Evolutionary conservation across 2,329 filamentous ascomycete species (phyloP).

Genomic region (Penicillium sp.): DNA sequence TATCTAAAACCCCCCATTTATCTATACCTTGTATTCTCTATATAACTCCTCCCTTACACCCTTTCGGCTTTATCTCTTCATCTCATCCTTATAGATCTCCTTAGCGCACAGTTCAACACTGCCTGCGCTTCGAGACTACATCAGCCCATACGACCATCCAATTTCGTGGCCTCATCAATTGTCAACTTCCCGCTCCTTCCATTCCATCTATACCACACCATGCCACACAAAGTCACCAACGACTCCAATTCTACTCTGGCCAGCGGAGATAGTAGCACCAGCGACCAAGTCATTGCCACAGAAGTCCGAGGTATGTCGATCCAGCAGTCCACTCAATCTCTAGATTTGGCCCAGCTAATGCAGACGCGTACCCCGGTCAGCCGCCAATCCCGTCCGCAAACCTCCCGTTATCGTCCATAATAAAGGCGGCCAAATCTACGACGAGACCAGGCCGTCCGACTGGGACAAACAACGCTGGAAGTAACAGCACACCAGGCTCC

Average conservation of each 20-base stretch:
- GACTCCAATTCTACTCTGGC: conserved; percentile 45
- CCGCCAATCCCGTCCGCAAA: conserved; percentile 41
- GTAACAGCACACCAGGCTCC: conserved; percentile 27
- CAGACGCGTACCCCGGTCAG: conserved; percentile 22
- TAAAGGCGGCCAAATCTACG: conserved; percentile 45
- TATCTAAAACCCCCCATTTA: background rate
- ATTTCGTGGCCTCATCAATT: conserved; percentile 10
- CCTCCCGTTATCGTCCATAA: conserved; percentile 44
- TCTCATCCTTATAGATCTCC: conserved; percentile 21
- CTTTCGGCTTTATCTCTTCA: conserved; percentile 13
- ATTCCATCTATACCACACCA: conserved; percentile 27
- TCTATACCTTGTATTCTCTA: background rate
- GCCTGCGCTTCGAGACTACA: conserved; percentile 20
- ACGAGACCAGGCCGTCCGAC: conserved; percentile 45
- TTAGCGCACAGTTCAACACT: conserved; percentile 34
- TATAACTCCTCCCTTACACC: conserved; percentile 9
- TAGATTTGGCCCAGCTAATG: conserved; percentile 36
- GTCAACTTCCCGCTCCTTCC: conserved; percentile 5
- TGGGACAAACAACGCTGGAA: conserved; percentile 50
- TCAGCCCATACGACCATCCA: conserved; percentile 14
- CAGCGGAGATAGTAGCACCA: conserved; percentile 38
- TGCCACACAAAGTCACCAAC: conserved; percentile 45
- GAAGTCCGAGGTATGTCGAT: conserved; percentile 40
- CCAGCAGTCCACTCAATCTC: conserved; percentile 23
- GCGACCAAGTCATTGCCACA: conserved; percentile 38